Conservation (phyloP, 257 asterid species). For the Solanum chaucha region DNA sequence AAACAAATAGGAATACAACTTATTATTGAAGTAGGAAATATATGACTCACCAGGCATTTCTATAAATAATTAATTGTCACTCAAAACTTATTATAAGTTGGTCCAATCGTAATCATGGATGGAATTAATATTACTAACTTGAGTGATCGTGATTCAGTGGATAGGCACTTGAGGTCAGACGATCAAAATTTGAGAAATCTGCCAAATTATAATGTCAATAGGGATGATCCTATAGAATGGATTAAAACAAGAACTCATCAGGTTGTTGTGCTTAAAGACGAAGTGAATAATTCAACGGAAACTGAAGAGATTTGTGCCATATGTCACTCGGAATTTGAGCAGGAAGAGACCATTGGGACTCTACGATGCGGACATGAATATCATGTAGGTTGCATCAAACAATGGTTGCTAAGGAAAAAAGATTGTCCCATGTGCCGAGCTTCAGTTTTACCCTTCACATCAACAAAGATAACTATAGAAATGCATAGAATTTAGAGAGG, state of each 20-base stretch:
- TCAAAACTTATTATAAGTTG: too few species aligned
- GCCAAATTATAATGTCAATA: too few species aligned
- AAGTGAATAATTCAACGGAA: too few species aligned
- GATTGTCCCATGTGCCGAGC: neutral
- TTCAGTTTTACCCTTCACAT: neutral
- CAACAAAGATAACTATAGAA: neutral
- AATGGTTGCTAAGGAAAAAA: neutral
- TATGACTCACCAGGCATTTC: too few species aligned
- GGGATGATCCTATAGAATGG: neutral
- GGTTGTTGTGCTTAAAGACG: too few species aligned
- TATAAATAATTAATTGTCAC: too few species aligned
- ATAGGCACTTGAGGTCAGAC: neutral
- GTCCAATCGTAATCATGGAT: too few species aligned
- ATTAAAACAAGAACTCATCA: neutral
- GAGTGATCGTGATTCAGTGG: neutral
- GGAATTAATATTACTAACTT: too few species aligned
- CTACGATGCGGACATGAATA: neutral
- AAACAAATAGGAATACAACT: too few species aligned
- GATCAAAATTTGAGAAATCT: too few species aligned
- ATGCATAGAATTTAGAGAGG: neutral
- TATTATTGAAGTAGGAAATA: too few species aligned
- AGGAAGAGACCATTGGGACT: neutral
- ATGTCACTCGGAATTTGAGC: neutral
- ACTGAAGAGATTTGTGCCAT: conserved; percentile 1
- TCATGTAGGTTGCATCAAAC: neutral